Conservation (phyloP, 192 early-diverging fungal genomes). For the Pilaira anomala region DNA sequence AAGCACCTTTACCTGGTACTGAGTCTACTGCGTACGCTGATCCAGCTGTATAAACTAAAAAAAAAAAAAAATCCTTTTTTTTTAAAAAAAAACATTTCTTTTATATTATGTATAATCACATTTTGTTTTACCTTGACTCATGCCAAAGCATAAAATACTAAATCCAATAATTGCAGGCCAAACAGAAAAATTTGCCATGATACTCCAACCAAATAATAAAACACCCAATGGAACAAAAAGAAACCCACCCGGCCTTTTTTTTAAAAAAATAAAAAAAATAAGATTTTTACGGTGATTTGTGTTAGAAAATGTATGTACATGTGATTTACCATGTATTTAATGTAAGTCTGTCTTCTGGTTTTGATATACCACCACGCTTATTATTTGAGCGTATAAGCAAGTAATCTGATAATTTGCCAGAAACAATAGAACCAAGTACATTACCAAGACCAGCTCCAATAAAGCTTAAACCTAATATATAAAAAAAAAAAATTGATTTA, state of each 20-base stretch:
- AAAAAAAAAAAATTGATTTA: background rate
- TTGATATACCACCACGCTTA: constrained; percentile 28
- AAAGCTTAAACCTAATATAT: constrained; percentile 25
- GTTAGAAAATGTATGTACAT: background rate
- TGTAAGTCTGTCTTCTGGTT: constrained; percentile 45
- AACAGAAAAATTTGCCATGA: constrained; percentile 33
- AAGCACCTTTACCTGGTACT: constrained; percentile 45
- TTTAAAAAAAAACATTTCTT: background rate
- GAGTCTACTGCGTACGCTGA: constrained; percentile 46
- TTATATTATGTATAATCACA: constrained; percentile 14
- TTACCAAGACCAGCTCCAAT: constrained; percentile 41
- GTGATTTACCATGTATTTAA: constrained; percentile 25
- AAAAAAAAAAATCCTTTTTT: too few relatives aligned
- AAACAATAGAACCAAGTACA: constrained; percentile 38
- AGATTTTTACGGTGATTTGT: background rate
- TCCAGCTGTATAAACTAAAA: constrained; percentile 16
- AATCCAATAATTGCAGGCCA: constrained; percentile 43
- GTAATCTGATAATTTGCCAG: constrained; percentile 41
- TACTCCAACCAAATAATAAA: constrained; percentile 46
- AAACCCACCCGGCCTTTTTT: constrained; percentile 30
- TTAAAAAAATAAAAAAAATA: background rate
- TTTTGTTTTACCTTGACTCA: constrained; percentile 39
- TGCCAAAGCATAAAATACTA: constrained; percentile 44
- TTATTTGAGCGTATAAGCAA: constrained; percentile 30
- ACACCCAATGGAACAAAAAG: constrained; percentile 42